These are phyloP conservation scores for Pestalotiopsis sp. DNA, from an alignment of 2,329 filamentous ascomycete genomes.

Conservation along the genomic window DNA sequence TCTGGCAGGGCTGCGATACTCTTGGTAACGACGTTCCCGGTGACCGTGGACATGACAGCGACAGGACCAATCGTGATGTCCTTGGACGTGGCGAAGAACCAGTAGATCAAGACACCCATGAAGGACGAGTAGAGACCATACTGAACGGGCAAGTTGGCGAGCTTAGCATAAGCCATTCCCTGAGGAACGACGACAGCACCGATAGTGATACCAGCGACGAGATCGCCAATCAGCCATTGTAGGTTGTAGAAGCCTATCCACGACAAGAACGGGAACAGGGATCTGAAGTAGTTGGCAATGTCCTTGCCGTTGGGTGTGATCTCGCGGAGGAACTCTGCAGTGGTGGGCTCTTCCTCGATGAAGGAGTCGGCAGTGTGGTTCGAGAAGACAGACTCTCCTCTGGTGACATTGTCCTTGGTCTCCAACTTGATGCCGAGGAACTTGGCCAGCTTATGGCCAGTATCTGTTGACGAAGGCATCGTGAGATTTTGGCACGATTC, in stretches of 20 bases:
- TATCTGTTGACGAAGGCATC: conserved; percentile 51
- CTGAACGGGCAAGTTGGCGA: conserved; percentile 77
- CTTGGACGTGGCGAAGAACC: conserved; percentile 97
- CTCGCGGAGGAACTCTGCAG: conserved; percentile 68
- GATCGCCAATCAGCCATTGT: conserved; percentile 85
- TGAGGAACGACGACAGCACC: conserved; percentile 84
- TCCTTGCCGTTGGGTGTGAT: conserved; percentile 60
- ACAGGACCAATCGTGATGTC: conserved; percentile 98
- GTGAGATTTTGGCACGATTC: conserved; percentile 6
- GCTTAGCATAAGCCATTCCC: conserved; percentile 89
- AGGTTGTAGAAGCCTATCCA: conserved; percentile 90
- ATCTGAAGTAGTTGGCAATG: conserved; percentile 60
- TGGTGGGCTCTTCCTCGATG: conserved; percentile 78
- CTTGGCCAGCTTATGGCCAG: conserved; percentile 76
- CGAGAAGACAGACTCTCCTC: conserved; percentile 80
- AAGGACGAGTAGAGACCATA: conserved; percentile 95
- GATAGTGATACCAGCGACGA: conserved; percentile 70
- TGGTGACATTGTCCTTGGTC: conserved; percentile 61
- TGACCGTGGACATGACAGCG: conserved; percentile 90
- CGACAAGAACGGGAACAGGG: conserved; percentile 82
- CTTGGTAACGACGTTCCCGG: conserved; percentile 75
- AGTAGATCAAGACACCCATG: conserved; percentile 92
- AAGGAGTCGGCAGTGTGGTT: conserved; percentile 73
- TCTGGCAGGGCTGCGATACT: conserved; percentile 58
- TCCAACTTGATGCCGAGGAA: conserved; percentile 79